Percentiles rank a stretch among this genome's conserved stretches.
phyloP scores from a whole-genome alignment of 805 yeast genomes.

The Pichia insulana region DNA sequence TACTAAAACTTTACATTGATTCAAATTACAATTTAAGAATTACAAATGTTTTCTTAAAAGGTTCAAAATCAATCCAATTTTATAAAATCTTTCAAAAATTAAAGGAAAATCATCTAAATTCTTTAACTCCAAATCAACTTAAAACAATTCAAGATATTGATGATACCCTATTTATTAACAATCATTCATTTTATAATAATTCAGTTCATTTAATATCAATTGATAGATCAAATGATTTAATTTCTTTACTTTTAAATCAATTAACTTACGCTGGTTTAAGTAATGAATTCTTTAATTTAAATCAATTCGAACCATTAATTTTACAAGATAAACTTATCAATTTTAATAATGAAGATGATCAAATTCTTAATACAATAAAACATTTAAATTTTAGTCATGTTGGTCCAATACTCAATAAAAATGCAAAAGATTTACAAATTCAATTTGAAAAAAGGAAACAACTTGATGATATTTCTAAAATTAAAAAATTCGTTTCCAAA shows the following conservation, averaged over 20 bases:
- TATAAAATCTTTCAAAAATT: conserved; percentile 33
- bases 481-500: conserved; percentile 63
- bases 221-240: conserved; percentile 68
- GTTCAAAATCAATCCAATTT: conserved; percentile 44
- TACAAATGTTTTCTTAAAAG: conserved; percentile 52
- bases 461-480: conserved; percentile 52
- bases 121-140: conserved; percentile 29
- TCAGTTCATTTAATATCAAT: conserved; percentile 68
- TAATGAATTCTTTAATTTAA: conserved; percentile 57
- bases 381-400: conserved; percentile 71
- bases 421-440: conserved; percentile 63
- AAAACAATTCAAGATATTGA: conserved; percentile 26
- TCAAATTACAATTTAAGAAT: conserved; percentile 38
- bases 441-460: conserved; percentile 55
- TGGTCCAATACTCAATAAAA: conserved; percentile 59
- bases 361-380: conserved; percentile 42
- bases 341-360: conserved; percentile 33
- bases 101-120: conserved; percentile 22
- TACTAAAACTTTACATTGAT: conserved; percentile 36
- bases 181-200: conserved; percentile 27
- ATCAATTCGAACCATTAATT: conserved; percentile 23
- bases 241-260: conserved; percentile 67
- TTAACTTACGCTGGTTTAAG: conserved; percentile 75
- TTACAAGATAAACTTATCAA: background rate
- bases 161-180: conserved; percentile 27